Evolutionary conservation across 2,329 filamentous ascomycete genomes (phyloP), one percentile per base, ranked within the genome.

Genomic region (Botryotinia globosa): DNA sequence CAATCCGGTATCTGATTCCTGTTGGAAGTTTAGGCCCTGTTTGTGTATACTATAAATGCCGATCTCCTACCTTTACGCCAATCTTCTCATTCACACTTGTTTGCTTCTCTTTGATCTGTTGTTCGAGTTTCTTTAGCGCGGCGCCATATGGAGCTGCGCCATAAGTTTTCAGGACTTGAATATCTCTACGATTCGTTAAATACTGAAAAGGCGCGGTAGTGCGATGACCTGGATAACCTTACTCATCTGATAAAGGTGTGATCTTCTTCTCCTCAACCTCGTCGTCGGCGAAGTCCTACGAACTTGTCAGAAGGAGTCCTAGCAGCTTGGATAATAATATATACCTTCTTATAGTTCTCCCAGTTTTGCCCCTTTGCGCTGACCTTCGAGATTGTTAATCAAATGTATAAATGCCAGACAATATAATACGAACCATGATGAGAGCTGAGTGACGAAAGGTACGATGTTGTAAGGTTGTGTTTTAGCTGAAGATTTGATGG

Each of bases 191-290:
- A 79, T 84, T 79, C 75, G 77, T 74, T 76, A 82, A 80, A 75
- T 71, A 72, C 66, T 59, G 68, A 64, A 32, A 45, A 32, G 61
- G 59, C 69, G 48, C 68, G 34, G 44, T 39, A 64, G 54, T 71
- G 58, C 51, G n/a, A 64, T 69, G 37, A 29, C 59, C 34, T 68
- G 37, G 72, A 68, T 75, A 59, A 65, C 85, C 92, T 77, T 88
- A 98, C 95, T 98, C 96, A 86, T 98, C 96, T 78, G 94, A 92
- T 75, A 99, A 87, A 77, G 96, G 96, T 74, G 94, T 95, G 82
- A 99, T 99, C 90, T 99, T 99, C 91, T 99, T 99, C 88, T 99
- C 96, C 83, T 97, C 94, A 83, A 94, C 87, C 83, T 98, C 96
- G 80, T 99, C 96, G 81, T 99, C 96, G 81, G 92, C 95, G 82